phyloP scores from a whole-genome alignment of 176 grass and related monocot genomes.

The Puccinellia tenuiflora region DNA sequence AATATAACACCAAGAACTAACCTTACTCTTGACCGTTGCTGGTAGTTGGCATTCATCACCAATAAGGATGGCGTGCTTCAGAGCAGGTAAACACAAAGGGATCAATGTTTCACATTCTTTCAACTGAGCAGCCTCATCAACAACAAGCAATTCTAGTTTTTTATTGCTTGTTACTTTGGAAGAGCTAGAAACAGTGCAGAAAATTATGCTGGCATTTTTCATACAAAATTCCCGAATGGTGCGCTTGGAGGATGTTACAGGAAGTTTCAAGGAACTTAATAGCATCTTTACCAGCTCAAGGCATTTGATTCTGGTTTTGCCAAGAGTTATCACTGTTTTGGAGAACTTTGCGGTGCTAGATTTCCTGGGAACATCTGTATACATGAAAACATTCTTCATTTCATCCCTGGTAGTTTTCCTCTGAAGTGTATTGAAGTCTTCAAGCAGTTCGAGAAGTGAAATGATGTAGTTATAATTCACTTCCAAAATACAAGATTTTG shows the following conservation, averaged over 20 bases:
- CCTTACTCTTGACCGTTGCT: slow-evolving; percentile 78
- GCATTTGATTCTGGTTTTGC: slow-evolving; percentile 36
- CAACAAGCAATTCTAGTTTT: slow-evolving; percentile 46
- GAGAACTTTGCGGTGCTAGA: neutral
- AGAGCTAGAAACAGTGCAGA: slow-evolving; percentile 62
- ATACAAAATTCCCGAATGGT: slow-evolving; percentile 36
- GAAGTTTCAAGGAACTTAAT: slow-evolving; percentile 38
- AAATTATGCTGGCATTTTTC: slow-evolving; percentile 43
- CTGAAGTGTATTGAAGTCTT: slow-evolving; percentile 38
- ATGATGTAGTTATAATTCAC: slow-evolving; percentile 37
- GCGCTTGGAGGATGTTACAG: slow-evolving; percentile 17
- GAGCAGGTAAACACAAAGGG: slow-evolving; percentile 40
- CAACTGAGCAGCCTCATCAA: slow-evolving; percentile 81
- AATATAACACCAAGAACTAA: slow-evolving; percentile 19
- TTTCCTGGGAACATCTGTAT: neutral
- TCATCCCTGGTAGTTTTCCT: slow-evolving; percentile 3
- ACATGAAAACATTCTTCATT: slow-evolving; percentile 43
- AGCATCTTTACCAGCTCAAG: slow-evolving; percentile 43
- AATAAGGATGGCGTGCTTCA: slow-evolving; percentile 68
- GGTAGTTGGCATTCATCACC: slow-evolving; percentile 79
- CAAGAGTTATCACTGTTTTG: slow-evolving; percentile 18
- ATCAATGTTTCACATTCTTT: slow-evolving; percentile 83
- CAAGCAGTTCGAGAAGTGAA: slow-evolving; percentile 40
- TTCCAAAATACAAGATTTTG: slow-evolving; percentile 43
- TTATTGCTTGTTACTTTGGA: slow-evolving; percentile 36